phyloP scores from a whole-genome alignment of 352 stramenopile genomes.

The Pseudoperonospora humuli region DNA sequence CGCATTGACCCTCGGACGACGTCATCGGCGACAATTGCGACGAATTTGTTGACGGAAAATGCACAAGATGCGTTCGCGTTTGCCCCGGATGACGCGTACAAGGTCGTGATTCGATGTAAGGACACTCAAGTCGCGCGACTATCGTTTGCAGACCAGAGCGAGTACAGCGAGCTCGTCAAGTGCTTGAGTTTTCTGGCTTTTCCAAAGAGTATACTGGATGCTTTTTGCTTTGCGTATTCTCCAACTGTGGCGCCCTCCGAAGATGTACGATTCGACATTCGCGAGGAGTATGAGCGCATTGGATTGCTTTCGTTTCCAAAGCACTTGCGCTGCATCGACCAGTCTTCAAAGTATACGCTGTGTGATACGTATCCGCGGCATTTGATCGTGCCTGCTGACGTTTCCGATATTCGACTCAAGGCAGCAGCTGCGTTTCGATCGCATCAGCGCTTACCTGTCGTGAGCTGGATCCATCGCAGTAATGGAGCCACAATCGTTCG shows the following conservation, averaged over 20 bases:
- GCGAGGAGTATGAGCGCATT: constrained; percentile 70
- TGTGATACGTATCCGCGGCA: constrained; percentile 94
- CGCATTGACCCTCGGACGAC: constrained; percentile 32
- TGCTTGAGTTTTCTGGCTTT: constrained; percentile 72
- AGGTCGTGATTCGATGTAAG: constrained; percentile 72
- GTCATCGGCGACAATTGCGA: constrained; percentile 16
- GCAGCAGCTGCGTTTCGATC: constrained; percentile 63
- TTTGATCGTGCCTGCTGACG: constrained; percentile 87
- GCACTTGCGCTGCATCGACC: constrained; percentile 67
- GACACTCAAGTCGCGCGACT: constrained; percentile 61
- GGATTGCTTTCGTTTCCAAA: constrained; percentile 60
- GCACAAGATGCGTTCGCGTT: constrained; percentile 59
- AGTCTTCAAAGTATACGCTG: constrained; percentile 70
- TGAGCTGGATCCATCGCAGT: constrained; percentile 62
- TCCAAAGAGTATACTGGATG: constrained; percentile 58
- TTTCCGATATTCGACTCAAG: constrained; percentile 87
- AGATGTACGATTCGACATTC: constrained; percentile 71
- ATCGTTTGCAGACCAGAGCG: constrained; percentile 56
- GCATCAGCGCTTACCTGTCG: constrained; percentile 58
- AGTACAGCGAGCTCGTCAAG: constrained; percentile 75
- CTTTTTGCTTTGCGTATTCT: constrained; percentile 77
- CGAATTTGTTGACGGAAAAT: constrained; percentile 35
- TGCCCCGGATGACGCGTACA: constrained; percentile 42
- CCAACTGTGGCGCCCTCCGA: constrained; percentile 65
- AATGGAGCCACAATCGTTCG: constrained; percentile 77